These are phyloP conservation scores for Rickenella mellea DNA, from an alignment of 768 basidiomycete genomes.

Conservation along the genomic window DNA sequence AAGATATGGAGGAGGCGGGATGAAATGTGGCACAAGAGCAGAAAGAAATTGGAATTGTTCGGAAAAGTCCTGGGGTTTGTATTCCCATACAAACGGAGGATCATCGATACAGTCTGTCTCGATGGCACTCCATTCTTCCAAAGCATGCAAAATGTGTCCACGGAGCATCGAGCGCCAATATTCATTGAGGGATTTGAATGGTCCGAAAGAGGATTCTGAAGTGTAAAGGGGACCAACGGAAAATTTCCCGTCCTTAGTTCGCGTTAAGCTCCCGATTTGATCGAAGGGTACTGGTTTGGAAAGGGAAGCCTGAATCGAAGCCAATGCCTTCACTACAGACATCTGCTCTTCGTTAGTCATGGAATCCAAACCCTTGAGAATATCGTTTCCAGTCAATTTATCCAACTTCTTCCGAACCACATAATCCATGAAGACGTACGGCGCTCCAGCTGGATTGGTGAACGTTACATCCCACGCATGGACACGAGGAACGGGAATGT, in stretches of 20 bases:
- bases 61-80: constrained; percentile 2
- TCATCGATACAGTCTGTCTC: not conserved
- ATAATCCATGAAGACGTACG: constrained; percentile 6
- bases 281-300: constrained; percentile 4
- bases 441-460: constrained; percentile 4
- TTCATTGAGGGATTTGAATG: not conserved
- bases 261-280: constrained; percentile 3
- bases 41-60: constrained; percentile 3
- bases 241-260: not conserved
- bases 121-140: constrained; percentile 1
- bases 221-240: constrained; percentile 1
- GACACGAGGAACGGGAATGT: constrained; percentile 4
- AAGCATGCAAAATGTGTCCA: constrained; percentile 1
- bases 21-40: constrained; percentile 4
- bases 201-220: not conserved
- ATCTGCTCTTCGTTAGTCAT: constrained; percentile 1
- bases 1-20: not conserved
- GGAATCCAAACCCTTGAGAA: constrained; percentile 2
- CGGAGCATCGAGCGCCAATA: not conserved
- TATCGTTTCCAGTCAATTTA: not conserved
- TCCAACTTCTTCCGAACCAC: not conserved
- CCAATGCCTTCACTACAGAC: constrained; percentile 3
- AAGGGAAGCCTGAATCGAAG: constrained; percentile 3
- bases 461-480: constrained; percentile 6
- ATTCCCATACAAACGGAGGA: not conserved